Evolutionary conservation across 2,329 filamentous ascomycete species (phyloP).

Genomic region (Aspergillus candidus): DNA sequence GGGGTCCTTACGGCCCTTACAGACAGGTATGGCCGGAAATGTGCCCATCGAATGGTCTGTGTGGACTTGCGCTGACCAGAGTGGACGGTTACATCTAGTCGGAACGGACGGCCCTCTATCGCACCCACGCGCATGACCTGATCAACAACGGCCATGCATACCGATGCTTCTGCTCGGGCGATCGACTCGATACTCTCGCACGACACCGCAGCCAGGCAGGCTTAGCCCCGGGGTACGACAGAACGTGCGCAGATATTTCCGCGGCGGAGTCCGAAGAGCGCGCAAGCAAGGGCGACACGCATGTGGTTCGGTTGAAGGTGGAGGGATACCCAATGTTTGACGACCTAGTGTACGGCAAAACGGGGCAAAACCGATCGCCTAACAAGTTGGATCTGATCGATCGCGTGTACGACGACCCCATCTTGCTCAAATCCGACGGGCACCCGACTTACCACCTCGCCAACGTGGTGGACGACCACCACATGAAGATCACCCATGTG

Average conservation of each 20-base stretch:
- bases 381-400: constrained; percentile 42
- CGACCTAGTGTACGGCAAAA: constrained; percentile 72
- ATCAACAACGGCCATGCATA: constrained; percentile 71
- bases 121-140: constrained; percentile 62
- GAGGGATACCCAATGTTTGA: constrained; percentile 60
- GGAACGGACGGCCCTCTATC: constrained; percentile 68
- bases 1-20: constrained; percentile 79
- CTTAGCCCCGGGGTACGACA: constrained; percentile 58
- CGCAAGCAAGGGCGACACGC: constrained; percentile 61
- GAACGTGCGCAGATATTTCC: constrained; percentile 65
- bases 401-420: constrained; percentile 68
- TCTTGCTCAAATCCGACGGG: constrained; percentile 85
- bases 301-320: constrained; percentile 71
- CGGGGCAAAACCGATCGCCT: constrained; percentile 46
- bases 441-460: constrained; percentile 95
- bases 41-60: not conserved
- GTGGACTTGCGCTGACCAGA: not conserved
- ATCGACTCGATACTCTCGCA: constrained; percentile 63
- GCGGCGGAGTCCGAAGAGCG: constrained; percentile 63
- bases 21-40: constrained; percentile 53
- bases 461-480: constrained; percentile 92
- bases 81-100: constrained; percentile 50
- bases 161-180: constrained; percentile 80
- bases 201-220: constrained; percentile 56
- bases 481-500: constrained; percentile 94